phyloP scores from a whole-genome alignment of 495 filamentous ascomycete genomes.

The Alectoria sarmentosa region DNA sequence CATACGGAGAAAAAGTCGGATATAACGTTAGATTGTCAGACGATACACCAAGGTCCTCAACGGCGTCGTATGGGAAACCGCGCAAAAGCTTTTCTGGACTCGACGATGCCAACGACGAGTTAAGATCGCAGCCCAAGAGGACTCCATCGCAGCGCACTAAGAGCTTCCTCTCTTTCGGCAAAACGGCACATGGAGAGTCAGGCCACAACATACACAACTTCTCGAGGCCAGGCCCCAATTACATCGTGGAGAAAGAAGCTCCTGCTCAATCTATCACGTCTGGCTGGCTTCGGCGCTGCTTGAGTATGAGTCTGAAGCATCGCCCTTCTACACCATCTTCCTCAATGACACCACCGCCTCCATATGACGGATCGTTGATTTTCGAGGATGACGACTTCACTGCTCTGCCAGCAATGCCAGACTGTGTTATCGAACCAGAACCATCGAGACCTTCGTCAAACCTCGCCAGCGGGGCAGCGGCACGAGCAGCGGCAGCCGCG shows the following conservation, averaged over 20 bases:
- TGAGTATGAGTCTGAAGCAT: conserved; percentile 16
- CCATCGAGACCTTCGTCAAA: conserved; percentile 38
- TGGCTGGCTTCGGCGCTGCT: conserved; percentile 20
- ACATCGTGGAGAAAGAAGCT: background rate
- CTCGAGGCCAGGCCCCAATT: conserved; percentile 4
- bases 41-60: background rate
- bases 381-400: conserved; percentile 9
- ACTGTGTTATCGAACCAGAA: conserved; percentile 23
- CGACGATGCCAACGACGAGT: conserved; percentile 35
- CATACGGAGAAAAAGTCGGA: background rate
- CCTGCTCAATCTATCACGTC: conserved; percentile 2
- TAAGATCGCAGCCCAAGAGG: conserved; percentile 7
- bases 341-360: background rate
- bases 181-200: background rate
- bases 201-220: background rate
- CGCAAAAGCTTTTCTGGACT: conserved; percentile 42
- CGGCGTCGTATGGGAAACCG: conserved; percentile 2
- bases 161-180: conserved; percentile 15
- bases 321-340: conserved; percentile 2
- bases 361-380: background rate
- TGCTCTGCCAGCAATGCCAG: conserved; percentile 15
- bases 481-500: conserved; percentile 60
- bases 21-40: background rate
- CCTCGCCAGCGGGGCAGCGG: conserved; percentile 56
- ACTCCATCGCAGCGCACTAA: conserved; percentile 10